Conservation (phyloP, 2,329 filamentous ascomycete species). For the Fusarium mangiferae region DNA sequence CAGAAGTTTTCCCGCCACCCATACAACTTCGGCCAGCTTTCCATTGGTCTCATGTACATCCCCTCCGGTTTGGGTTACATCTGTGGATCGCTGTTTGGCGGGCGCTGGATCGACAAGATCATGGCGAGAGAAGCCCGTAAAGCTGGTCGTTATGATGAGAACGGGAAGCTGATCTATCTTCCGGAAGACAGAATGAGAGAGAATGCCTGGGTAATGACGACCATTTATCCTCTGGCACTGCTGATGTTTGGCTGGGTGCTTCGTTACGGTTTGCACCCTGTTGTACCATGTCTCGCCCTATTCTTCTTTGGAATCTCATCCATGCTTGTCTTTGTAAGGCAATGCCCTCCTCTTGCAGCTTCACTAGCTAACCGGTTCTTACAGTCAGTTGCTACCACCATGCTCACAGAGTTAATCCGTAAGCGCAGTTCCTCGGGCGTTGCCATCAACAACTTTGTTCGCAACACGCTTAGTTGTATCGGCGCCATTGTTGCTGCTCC, state of each 20-base stretch:
- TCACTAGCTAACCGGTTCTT: constrained; percentile 9
- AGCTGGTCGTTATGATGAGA: constrained; percentile 73
- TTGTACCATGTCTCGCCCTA: constrained; percentile 70
- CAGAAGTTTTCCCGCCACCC: constrained; percentile 72
- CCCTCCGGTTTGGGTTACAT: constrained; percentile 80
- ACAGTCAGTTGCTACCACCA: constrained; percentile 75
- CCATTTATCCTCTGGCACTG: constrained; percentile 75
- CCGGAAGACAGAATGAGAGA: constrained; percentile 87
- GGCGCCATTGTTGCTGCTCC: constrained; percentile 77
- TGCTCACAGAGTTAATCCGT: constrained; percentile 88
- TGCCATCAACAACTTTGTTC: constrained; percentile 82
- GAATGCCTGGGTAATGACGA: constrained; percentile 80
- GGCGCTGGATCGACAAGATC: constrained; percentile 81
- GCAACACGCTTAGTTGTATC: constrained; percentile 81
- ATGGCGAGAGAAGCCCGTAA: constrained; percentile 81
- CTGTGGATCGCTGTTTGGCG: constrained; percentile 73
- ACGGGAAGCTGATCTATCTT: constrained; percentile 72
- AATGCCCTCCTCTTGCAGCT: background rate
- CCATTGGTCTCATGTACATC: constrained; percentile 82
- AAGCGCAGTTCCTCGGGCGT: constrained; percentile 76
- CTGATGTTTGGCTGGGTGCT: constrained; percentile 83
- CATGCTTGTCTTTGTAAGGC: constrained; percentile 79
- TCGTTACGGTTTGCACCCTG: constrained; percentile 72
- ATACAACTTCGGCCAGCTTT: constrained; percentile 74
- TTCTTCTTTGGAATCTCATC: constrained; percentile 80